Evolutionary conservation across 1,139 yeast species (phyloP).

Genomic region (Geotrichum candidum): DNA sequence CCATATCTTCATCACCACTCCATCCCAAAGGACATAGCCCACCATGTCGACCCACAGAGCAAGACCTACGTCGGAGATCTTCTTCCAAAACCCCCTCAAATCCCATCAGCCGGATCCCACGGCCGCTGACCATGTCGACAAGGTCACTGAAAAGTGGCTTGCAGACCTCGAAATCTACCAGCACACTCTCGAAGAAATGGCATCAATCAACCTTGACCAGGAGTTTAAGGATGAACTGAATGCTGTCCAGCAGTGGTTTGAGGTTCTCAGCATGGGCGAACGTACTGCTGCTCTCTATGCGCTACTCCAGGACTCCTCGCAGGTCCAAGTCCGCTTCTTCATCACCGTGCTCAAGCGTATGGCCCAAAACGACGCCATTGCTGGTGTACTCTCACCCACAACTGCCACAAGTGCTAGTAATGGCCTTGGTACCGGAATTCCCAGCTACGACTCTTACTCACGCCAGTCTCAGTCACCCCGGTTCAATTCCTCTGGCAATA

Average conservation of each 20-base stretch:
- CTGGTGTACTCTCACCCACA: constrained; percentile 9
- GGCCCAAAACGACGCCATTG: constrained; percentile 29
- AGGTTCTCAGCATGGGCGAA: constrained; percentile 35
- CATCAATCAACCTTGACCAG: constrained; percentile 29
- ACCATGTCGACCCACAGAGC: constrained; percentile 20
- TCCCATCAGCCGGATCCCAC: background rate
- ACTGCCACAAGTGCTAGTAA: background rate
- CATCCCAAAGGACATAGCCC: background rate
- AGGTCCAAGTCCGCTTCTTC: constrained; percentile 35
- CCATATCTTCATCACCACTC: background rate
- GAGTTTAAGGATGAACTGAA: constrained; percentile 30
- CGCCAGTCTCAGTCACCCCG: background rate
- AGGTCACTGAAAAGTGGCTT: constrained; percentile 33
- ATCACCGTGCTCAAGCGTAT: constrained; percentile 36
- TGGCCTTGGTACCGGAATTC: background rate
- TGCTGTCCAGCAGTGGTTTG: constrained; percentile 39
- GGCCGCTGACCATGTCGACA: constrained; percentile 23
- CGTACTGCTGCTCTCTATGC: constrained; percentile 39
- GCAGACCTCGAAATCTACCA: constrained; percentile 35
- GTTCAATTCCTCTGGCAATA: background rate
- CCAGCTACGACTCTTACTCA: background rate
- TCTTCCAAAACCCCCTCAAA: constrained; percentile 7
- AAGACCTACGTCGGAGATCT: constrained; percentile 29
- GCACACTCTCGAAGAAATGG: constrained; percentile 35
- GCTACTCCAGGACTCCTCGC: constrained; percentile 32